Percentiles rank a stretch among this genome's conserved stretches.
These are phyloP conservation scores for Spiraea crenata DNA, from an alignment of 331 rosid species.

Conservation along the genomic window DNA sequence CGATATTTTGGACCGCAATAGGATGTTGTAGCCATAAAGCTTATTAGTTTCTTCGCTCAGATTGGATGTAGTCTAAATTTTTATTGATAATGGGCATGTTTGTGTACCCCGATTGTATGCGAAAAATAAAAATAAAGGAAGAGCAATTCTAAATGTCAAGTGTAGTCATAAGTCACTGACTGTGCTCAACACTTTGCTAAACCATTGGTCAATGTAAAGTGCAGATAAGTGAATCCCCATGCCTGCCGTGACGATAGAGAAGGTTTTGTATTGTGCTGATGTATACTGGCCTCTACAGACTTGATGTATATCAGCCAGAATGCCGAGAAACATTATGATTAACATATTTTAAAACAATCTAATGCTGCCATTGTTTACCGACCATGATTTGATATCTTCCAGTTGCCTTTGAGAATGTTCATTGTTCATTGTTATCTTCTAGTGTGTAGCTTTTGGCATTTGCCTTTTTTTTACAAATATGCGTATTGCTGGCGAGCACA, in stretches of 20 bases:
- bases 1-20: conserved; percentile 4
- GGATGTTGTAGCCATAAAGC: neutral
- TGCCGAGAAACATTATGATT: conserved; percentile 20
- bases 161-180: conserved; percentile 29
- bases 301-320: conserved; percentile 11
- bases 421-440: conserved; percentile 11
- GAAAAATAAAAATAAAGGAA: neutral
- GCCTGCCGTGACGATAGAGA: conserved; percentile 29
- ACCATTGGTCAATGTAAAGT: conserved; percentile 37
- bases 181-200: conserved; percentile 19
- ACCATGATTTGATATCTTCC: conserved; percentile 23
- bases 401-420: conserved; percentile 6
- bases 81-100: neutral
- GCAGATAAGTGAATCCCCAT: conserved; percentile 35
- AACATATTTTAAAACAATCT: conserved; percentile 24
- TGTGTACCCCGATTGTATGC: neutral
- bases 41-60: neutral
- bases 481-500: conserved; percentile 12
- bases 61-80: conserved; percentile 15
- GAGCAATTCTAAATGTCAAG: conserved; percentile 9
- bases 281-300: conserved; percentile 17
- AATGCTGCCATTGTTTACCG: conserved; percentile 20
- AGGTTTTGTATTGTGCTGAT: conserved; percentile 29
- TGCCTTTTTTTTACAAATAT: neutral
- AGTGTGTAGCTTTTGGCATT: conserved; percentile 14